Evolutionary conservation across 73 alveolate genomes (phyloP), one percentile per base, ranked within the genome.

Genomic region (Tetrahymena borealis): DNA sequence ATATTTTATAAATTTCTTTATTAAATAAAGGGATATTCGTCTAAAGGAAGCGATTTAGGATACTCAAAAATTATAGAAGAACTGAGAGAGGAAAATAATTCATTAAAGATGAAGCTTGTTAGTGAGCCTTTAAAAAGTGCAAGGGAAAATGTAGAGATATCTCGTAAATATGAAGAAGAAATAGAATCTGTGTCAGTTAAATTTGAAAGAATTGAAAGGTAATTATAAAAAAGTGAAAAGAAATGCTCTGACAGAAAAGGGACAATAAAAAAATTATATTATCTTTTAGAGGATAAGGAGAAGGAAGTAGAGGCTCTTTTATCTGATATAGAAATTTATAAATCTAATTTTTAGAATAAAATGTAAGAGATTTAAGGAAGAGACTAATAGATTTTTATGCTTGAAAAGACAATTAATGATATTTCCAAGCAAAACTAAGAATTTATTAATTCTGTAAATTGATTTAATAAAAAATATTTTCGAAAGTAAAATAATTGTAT

Each of bases 111-210:
- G 85, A 60, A 60, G 85, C 85, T 60, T 13, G 85, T 60, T 0
- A 60, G 85, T 60, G 85, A 60, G 35, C 85, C 85, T 60, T 60
- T 60, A 60, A 60, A 60, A n/a, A 60, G 85, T 60, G 85, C 85
- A 18, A 60, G 85, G 28, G 85, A 60, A 60, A 60, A 35, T n/a
- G 85, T 60, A n/a, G 85, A 60, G 28, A 60, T 60, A 60, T 60
- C 85, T 60, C 85, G 85, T 20, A 60, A 60, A n/a, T 60, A 60
- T 60, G 85, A 60, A 16, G 85, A 60, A 7, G 85, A 60, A 60
- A 13, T 60, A 4, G 7, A 20, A 10, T 20, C 32, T 0, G 11
- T 60, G 1, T 35, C n/a, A 60, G 15, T 60, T 60, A 60, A 60
- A 60, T 60, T 24, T 20, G 85, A 60, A 24, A 60, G 28, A 60